A percentile compares a stretch with the other conserved stretches of the same genome.
These are phyloP conservation scores for Areca catechu DNA, from an alignment of 176 grass and related monocot species.

Conservation along the genomic window DNA sequence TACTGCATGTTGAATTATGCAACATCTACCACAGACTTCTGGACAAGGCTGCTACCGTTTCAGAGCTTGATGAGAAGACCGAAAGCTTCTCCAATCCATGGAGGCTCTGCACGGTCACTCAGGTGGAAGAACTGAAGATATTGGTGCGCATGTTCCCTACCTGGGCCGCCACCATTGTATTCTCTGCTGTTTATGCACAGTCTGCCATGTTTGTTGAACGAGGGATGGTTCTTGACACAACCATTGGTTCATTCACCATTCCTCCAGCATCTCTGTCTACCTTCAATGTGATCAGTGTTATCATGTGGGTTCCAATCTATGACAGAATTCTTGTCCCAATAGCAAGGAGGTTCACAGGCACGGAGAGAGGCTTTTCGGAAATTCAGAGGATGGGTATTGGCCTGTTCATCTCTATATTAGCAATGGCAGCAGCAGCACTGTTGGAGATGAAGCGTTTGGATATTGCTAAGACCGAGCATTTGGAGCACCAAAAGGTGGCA, in stretches of 20 bases:
- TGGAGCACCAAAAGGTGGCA: conserved; percentile 51
- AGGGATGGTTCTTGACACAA: conserved; percentile 75
- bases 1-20: too few relatives aligned
- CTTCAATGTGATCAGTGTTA: conserved; percentile 66
- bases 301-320: conserved; percentile 68
- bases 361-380: conserved; percentile 61
- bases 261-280: conserved; percentile 78
- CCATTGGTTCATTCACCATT: conserved; percentile 61
- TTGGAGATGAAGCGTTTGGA: conserved; percentile 58
- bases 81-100: conserved; percentile 45
- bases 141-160: conserved; percentile 70
- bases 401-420: conserved; percentile 58
- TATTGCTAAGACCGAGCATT: conserved; percentile 33
- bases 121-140: conserved; percentile 91
- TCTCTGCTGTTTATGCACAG: conserved; percentile 75
- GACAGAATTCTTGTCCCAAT: conserved; percentile 58
- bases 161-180: conserved; percentile 75
- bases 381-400: conserved; percentile 86
- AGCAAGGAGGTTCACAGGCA: conserved; percentile 68
- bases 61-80: conserved; percentile 54
- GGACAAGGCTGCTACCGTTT: conserved; percentile 74
- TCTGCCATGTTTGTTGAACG: conserved; percentile 89
- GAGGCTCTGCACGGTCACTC: conserved; percentile 69
- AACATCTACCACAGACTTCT: conserved; percentile 47
- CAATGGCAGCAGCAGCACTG: conserved; percentile 59